Conservation (phyloP, 768 basidiomycete species). For the Roridomyces roridus region DNA sequence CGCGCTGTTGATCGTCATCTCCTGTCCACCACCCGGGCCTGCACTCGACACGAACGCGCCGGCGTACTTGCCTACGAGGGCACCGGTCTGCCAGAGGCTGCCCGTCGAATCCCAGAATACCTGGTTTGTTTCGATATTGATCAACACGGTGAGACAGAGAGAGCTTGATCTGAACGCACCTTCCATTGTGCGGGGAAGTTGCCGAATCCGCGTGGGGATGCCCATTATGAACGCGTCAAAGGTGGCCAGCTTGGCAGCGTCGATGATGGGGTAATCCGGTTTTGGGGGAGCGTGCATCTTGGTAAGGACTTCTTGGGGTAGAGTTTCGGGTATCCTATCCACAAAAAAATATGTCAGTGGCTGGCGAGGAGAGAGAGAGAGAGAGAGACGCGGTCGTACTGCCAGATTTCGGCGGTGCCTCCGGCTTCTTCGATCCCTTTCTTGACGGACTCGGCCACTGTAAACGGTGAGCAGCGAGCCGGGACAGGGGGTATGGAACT, state of each 20-base stretch:
- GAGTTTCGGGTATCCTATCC: slow-evolving; percentile 79
- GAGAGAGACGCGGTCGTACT: too few species aligned
- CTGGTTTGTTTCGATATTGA: too few species aligned
- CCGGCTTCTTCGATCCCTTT: too few species aligned
- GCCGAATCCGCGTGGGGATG: slow-evolving; percentile 74
- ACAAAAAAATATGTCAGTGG: too few species aligned
- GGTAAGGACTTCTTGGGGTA: slow-evolving; percentile 65
- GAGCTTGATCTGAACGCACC: slow-evolving; percentile 30
- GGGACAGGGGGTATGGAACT: too few species aligned
- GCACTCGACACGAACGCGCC: too few species aligned
- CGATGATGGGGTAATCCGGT: slow-evolving; percentile 71
- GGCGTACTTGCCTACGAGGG: slow-evolving; percentile 77
- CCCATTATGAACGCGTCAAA: slow-evolving; percentile 79
- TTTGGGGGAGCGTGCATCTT: slow-evolving; percentile 77
- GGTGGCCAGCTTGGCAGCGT: slow-evolving; percentile 53
- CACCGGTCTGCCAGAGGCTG: slow-evolving; percentile 61
- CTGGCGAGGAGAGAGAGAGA: too few species aligned
- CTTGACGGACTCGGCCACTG: too few species aligned
- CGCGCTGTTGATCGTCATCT: slow-evolving; percentile 54
- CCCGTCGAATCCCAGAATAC: slow-evolving; percentile 82
- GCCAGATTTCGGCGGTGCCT: too few species aligned
- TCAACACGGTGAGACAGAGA: neutral
- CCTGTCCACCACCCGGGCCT: slow-evolving; percentile 78
- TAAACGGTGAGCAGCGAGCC: too few species aligned
- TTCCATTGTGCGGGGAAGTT: slow-evolving; percentile 75